phyloP scores from a whole-genome alignment of 169 alveolate species.

The Plasmodium fragile region DNA sequence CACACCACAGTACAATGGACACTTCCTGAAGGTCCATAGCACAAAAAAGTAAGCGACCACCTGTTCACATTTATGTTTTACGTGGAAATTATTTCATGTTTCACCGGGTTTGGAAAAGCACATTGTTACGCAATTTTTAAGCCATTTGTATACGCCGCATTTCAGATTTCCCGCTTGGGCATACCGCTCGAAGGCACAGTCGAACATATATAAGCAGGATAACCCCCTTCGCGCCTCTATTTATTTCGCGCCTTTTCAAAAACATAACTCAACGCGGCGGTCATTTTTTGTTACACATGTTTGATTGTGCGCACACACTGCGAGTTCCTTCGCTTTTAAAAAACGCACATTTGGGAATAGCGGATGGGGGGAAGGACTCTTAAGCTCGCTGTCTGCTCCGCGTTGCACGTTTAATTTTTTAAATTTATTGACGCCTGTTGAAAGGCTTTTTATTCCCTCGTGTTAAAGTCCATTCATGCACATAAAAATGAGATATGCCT shows the following conservation, averaged over 20 bases:
- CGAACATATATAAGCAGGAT: not conserved
- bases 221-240: not conserved
- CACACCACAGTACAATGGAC: not conserved
- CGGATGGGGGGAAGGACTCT: not conserved
- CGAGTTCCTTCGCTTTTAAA: not conserved
- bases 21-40: not conserved
- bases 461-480: not conserved
- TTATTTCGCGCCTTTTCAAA: not conserved
- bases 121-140: not conserved
- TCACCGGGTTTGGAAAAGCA: not conserved
- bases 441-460: not conserved
- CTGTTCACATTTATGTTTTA: not conserved
- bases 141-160: not conserved
- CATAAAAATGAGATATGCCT: not conserved
- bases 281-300: not conserved
- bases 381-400: not conserved
- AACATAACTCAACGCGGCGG: not conserved
- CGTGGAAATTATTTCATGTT: not conserved
- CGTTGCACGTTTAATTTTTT: not conserved
- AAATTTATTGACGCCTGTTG: not conserved
- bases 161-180: not conserved
- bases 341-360: not conserved
- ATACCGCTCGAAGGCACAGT: not conserved
- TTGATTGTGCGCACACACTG: not conserved
- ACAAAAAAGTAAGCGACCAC: not conserved